phyloP scores from a whole-genome alignment of 306 rosid genomes.

The Vachellia collinsii region DNA sequence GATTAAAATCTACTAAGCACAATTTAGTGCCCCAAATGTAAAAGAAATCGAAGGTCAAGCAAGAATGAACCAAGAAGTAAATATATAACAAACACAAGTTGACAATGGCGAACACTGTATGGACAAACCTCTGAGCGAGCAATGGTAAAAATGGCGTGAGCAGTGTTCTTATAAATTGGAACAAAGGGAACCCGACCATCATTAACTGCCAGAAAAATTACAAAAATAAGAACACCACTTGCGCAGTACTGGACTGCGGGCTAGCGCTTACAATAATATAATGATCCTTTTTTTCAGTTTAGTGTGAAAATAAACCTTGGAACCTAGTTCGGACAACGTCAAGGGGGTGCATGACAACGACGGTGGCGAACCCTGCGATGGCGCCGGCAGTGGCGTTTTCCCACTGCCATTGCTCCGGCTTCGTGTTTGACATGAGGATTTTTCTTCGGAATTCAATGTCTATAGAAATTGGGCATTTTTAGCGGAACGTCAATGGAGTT shows the following conservation, averaged over 20 bases:
- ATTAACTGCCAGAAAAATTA: slow-evolving; percentile 55
- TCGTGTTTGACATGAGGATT: slow-evolving; percentile 39
- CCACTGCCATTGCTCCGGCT: slow-evolving; percentile 71
- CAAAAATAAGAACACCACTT: background rate
- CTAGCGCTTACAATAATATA: background rate
- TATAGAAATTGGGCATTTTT: slow-evolving; percentile 2
- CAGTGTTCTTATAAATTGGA: slow-evolving; percentile 83
- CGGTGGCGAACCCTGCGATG: slow-evolving; percentile 85
- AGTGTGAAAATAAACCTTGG: slow-evolving; percentile 59
- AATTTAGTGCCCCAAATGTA: background rate
- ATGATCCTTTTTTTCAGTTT: background rate
- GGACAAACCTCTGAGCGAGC: slow-evolving; percentile 79
- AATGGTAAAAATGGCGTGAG: slow-evolving; percentile 79
- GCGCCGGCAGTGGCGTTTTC: slow-evolving; percentile 88
- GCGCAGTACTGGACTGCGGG: background rate
- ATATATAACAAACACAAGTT: background rate
- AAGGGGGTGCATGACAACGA: slow-evolving; percentile 83
- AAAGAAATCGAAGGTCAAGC: background rate
- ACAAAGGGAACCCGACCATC: slow-evolving; percentile 77
- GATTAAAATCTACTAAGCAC: background rate
- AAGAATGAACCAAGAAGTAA: background rate
- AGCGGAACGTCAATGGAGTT: slow-evolving; percentile 11
- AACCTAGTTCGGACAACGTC: slow-evolving; percentile 95
- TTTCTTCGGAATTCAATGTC: background rate
- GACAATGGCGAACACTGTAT: background rate